phyloP scores from a whole-genome alignment of 2,329 filamentous ascomycete species.

The Neopestalotiopsis sp. region DNA sequence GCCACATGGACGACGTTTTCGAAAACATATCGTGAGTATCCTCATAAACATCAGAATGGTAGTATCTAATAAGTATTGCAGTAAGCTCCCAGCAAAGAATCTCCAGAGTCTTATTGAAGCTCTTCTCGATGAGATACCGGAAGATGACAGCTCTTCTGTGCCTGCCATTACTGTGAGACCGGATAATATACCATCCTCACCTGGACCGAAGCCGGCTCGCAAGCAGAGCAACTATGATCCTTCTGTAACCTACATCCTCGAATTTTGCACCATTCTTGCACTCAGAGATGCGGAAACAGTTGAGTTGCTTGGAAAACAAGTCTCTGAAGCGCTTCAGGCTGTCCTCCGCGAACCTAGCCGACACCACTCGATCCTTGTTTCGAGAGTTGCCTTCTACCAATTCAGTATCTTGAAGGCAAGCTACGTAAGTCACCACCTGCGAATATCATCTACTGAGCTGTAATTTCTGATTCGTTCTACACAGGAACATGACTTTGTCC shows the following conservation, averaged over 20 bases:
- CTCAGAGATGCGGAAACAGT: constrained; percentile 77
- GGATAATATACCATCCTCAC: constrained; percentile 71
- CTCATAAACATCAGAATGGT: not conserved
- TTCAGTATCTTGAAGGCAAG: constrained; percentile 81
- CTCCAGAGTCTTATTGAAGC: constrained; percentile 71
- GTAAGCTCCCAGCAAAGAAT: constrained; percentile 64
- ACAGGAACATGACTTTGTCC: constrained; percentile 87
- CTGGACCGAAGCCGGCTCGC: constrained; percentile 57
- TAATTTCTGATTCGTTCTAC: constrained; percentile 27
- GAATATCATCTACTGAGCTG: not conserved
- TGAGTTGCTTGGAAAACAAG: constrained; percentile 73
- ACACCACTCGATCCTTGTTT: constrained; percentile 83
- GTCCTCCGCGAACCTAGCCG: constrained; percentile 80
- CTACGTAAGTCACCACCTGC: constrained; percentile 66
- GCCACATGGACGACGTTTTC: constrained; percentile 82
- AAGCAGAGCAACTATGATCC: constrained; percentile 79
- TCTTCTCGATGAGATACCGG: constrained; percentile 83
- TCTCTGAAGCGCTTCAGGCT: constrained; percentile 80
- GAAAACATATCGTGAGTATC: constrained; percentile 75
- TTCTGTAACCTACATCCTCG: constrained; percentile 85
- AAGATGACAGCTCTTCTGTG: constrained; percentile 74
- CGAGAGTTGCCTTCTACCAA: constrained; percentile 85
- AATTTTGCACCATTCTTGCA: constrained; percentile 83
- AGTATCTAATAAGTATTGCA: constrained; percentile 37
- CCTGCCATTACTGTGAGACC: constrained; percentile 85